Evolutionary conservation across 2,329 filamentous ascomycete species (phyloP), one percentile per base, ranked within the genome.

Genomic region (Clarireedia paspali): DNA sequence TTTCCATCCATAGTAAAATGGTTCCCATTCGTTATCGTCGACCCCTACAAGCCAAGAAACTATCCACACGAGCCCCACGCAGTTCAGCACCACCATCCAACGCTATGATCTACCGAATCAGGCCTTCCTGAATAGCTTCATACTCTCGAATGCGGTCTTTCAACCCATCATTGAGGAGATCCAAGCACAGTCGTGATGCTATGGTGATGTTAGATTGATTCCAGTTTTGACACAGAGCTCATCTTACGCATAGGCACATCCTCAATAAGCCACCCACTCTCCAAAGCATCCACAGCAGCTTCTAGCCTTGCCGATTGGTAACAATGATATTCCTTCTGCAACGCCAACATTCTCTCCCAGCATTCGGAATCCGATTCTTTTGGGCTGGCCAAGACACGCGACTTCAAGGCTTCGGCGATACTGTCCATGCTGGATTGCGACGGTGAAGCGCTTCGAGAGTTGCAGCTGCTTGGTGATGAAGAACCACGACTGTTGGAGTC

Each of bases 221-320:
- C 10, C 34, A 17, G n/a, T 44, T 4, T n/a, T n/a, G 36, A 38
- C 38, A 38, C 12, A 15, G 42, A 24, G 23, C 17, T 23, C 12
- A 53, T 62, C 65, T 60, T n/a, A 67, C 65, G 65, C 48, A 64
- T 66, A 44, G 55, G 54, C 12, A 64, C 58, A 20, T 63, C 63
- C 39, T 64, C 60, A 40, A 64, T 54, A 7, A 48, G 55, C 20
- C 57, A 59, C 2, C 64, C 64, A 6, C 47, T 60, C 47, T 67
- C 64, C 47, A 66, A 49, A 12, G 62, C 64, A 50, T 68, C 66
- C 4, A 68, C 64, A 4, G 65, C 66, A 50, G 66, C 66, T 47
- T 67, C 65, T 50, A 68, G 54, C 12, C 66, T 47, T 20, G 66
- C 66, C n/a, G 61, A 64, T 45, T 68, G 66, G 50, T 67, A 68